Evolutionary conservation across 208 protist genomes (phyloP).

Genomic region (Acanthamoeba quina): DNA sequence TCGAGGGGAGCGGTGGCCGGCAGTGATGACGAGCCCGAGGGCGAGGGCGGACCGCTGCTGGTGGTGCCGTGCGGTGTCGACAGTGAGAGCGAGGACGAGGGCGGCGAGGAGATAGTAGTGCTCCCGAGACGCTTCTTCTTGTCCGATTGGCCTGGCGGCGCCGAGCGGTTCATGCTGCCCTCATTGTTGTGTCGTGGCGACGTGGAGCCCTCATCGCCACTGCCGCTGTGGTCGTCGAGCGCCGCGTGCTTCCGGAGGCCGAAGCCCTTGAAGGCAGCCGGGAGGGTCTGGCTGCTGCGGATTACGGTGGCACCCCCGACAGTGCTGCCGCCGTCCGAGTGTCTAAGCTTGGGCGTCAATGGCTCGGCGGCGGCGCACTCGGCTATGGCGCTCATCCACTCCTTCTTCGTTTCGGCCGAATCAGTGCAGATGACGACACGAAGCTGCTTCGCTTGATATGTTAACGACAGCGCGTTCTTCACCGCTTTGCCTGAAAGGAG

Average conservation of each 20-base stretch:
- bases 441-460: constrained; percentile 43
- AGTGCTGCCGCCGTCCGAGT: neutral
- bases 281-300: neutral
- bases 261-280: constrained; percentile 1
- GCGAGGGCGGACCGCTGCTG: neutral
- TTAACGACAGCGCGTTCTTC: constrained; percentile 47
- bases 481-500: constrained; percentile 21
- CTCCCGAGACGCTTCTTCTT: neutral
- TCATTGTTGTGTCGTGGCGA: neutral
- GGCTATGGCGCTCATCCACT: constrained; percentile 14
- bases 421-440: constrained; percentile 45
- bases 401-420: constrained; percentile 18
- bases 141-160: neutral
- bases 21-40: neutral
- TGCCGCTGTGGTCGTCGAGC: neutral
- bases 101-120: neutral
- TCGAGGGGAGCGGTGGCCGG: neutral
- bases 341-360: neutral
- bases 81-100: neutral
- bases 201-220: neutral
- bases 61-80: neutral
- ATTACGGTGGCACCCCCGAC: neutral
- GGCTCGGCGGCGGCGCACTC: neutral
- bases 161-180: neutral
- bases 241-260: neutral